phyloP scores from a whole-genome alignment of 345 rosid species.

The Ricinus communis region DNA sequence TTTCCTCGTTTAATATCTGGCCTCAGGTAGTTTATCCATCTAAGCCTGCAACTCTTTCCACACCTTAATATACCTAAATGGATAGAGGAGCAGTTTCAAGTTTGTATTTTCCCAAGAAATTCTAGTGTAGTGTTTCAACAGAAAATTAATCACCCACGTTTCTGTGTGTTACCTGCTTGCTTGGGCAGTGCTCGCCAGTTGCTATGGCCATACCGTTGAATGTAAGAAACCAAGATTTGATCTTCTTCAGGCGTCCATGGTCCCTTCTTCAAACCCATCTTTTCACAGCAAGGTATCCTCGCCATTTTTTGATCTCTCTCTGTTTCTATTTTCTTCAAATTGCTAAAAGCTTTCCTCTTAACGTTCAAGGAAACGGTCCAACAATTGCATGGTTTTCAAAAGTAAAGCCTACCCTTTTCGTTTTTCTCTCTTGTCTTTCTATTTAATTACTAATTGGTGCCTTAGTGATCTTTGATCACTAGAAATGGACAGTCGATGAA shows the following conservation, averaged over 20 bases:
- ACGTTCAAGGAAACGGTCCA: not conserved
- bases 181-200: slow-evolving; percentile 24
- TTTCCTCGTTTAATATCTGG: slow-evolving; percentile 26
- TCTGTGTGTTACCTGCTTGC: no score
- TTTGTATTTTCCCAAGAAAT: not conserved
- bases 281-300: slow-evolving; percentile 18
- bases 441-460: not conserved
- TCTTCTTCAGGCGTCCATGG: slow-evolving; percentile 27
- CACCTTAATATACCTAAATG: slow-evolving; percentile 21
- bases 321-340: not conserved
- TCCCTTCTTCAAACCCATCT: slow-evolving; percentile 24
- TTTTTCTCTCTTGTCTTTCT: no score
- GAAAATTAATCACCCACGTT: not conserved
- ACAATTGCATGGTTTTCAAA: slow-evolving; percentile 22
- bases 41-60: slow-evolving; percentile 25
- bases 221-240: slow-evolving; percentile 21
- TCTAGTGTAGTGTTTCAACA: not conserved
- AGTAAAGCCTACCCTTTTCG: not conserved
- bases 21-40: slow-evolving; percentile 21
- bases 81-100: not conserved
- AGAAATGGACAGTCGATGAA: no score
- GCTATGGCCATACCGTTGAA: slow-evolving; percentile 11
- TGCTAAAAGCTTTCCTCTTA: not conserved
- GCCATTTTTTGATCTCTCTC: slow-evolving; percentile 6
- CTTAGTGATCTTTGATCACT: not conserved